Conservation (phyloP, 2,329 filamentous ascomycete genomes). For the Fusarium brevicatenulatum region DNA sequence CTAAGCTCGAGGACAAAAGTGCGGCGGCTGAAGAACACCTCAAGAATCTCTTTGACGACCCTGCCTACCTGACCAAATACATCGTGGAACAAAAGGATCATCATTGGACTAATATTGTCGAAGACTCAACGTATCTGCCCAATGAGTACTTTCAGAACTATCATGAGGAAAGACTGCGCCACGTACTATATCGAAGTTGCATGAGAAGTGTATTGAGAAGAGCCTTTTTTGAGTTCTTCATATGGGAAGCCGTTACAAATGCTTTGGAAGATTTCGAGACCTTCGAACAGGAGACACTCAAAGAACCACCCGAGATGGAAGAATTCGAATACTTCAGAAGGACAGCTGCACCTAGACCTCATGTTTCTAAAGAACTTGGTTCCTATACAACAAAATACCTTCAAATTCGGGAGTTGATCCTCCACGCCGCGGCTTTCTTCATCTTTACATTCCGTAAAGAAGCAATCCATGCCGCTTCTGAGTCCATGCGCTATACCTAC, state of each 20-base stretch:
- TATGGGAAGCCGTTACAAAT: slow-evolving; percentile 17
- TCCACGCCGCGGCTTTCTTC: slow-evolving; percentile 33
- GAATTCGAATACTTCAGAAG: background rate
- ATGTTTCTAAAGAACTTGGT: background rate
- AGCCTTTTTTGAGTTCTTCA: slow-evolving; percentile 36
- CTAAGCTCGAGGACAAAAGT: slow-evolving; percentile 5
- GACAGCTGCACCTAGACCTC: background rate
- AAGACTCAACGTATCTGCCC: background rate
- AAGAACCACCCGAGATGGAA: background rate
- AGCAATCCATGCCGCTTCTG: slow-evolving; percentile 34
- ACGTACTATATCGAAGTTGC: slow-evolving; percentile 28
- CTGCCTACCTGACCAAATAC: slow-evolving; percentile 26
- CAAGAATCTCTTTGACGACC: slow-evolving; percentile 30
- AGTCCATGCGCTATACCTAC: slow-evolving; percentile 28
- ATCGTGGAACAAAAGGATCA: slow-evolving; percentile 37
- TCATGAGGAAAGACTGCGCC: background rate
- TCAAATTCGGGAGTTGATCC: slow-evolving; percentile 2
- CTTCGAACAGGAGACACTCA: background rate
- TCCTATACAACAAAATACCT: background rate
- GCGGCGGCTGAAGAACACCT: slow-evolving; percentile 26
- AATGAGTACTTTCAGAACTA: slow-evolving; percentile 18
- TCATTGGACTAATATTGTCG: slow-evolving; percentile 37
- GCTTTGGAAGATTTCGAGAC: background rate
- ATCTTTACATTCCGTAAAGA: slow-evolving; percentile 39
- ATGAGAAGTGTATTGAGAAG: slow-evolving; percentile 28